Evolutionary conservation across 495 filamentous ascomycete species (phyloP), one percentile per base, ranked within the genome.

Genomic region (Penicillium turbatum): DNA sequence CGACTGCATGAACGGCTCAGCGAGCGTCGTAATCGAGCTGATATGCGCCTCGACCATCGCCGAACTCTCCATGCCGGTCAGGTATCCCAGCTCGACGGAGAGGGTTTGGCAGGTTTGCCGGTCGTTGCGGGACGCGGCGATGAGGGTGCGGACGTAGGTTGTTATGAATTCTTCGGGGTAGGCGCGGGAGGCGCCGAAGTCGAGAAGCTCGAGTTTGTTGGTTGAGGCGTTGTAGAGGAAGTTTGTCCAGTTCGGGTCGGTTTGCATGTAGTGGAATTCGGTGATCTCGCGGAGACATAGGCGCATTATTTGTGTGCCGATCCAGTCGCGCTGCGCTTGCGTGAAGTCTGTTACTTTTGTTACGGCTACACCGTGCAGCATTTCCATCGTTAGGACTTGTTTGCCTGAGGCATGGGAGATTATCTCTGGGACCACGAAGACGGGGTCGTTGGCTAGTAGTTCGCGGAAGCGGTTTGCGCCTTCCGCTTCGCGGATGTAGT

Each of bases 211-310:
- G 6, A 98, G 83, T 60, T 83, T 86, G 48, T 84, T 72, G 2
- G 82, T 84, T 7, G 72, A 47, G 0, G 80, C 69, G 65, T 98
- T 96, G 76, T 88, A 97, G 26, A 97, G 75, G 75, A 98, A 98
- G 66, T 98, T 98, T n/a, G 95, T 97, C 93, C 95, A 98, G 76
- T 98, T 98, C 16, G 93, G 93, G 71, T 98, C 93, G 24, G 93
- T 97, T 72, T 98, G 93, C 93, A 98, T 98, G 77, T 93, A 98
- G 38, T 76, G 81, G 77, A 96, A 98, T 61, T 96, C 89, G 49
- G 80, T 82, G 62, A 97, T 90, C 68, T 98, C 93, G 43, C 92
- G 87, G 32, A 98, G 81, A 64, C 93, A 97, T 15, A 98, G 82
- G 10, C 91, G 88, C 45, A 98, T 78, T 59, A 98, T 88, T 62